These are phyloP conservation scores for Hymenoscyphus occultus DNA, from an alignment of 2,329 filamentous ascomycete genomes.

Conservation along the genomic window DNA sequence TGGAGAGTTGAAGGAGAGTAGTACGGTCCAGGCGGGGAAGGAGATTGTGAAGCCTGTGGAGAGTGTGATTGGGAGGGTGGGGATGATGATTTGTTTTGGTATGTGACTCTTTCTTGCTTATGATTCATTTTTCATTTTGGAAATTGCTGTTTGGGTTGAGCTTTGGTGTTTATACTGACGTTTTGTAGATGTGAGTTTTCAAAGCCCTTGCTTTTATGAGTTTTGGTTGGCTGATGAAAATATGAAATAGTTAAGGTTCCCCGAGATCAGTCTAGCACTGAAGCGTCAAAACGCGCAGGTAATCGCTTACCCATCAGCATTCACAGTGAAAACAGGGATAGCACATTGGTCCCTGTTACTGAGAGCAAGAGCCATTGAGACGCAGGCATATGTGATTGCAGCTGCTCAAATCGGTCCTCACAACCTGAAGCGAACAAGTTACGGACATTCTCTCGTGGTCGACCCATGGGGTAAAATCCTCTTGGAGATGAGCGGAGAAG, in stretches of 20 bases:
- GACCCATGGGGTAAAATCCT: slow-evolving; percentile 82
- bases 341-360: slow-evolving; percentile 85
- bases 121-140: too few relatives aligned
- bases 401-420: slow-evolving; percentile 76
- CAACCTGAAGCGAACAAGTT: slow-evolving; percentile 74
- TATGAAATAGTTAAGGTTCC: slow-evolving; percentile 61
- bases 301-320: slow-evolving; percentile 84
- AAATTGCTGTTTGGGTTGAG: too few relatives aligned
- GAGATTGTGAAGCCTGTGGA: slow-evolving; percentile 66
- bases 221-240: background rate
- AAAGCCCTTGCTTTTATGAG: background rate
- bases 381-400: slow-evolving; percentile 81
- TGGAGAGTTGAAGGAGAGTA: slow-evolving; percentile 62
- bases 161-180: too few relatives aligned
- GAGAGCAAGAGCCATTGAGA: slow-evolving; percentile 80
- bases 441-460: slow-evolving; percentile 81
- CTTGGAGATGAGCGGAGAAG: slow-evolving; percentile 56
- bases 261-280: slow-evolving; percentile 69
- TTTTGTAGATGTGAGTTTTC: slow-evolving; percentile 44
- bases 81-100: slow-evolving; percentile 80
- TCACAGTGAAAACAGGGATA: slow-evolving; percentile 79
- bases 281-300: slow-evolving; percentile 67
- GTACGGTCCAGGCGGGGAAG: slow-evolving; percentile 65
- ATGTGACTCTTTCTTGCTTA: too few relatives aligned
- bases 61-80: slow-evolving; percentile 72